Base-by-base conservation (phyloP, 495 filamentous ascomycete species). In the Neurospora sp. region DNA sequence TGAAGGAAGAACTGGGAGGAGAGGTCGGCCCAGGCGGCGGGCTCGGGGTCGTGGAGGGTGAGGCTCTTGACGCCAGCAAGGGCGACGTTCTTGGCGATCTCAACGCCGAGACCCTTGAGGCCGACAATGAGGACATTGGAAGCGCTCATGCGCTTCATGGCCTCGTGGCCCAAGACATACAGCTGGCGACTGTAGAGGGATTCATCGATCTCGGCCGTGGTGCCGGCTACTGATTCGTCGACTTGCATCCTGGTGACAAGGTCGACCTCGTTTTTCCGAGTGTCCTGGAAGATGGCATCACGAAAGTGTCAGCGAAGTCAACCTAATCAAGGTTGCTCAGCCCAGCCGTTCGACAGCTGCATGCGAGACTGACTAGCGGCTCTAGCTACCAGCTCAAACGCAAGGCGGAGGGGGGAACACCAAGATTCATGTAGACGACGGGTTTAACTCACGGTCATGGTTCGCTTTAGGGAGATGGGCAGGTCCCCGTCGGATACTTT, bases 71-170 rank as follows among this genome's bases (percentile, higher is more conserved):
- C 96, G 78, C 96, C 96, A 73, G 96, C 96, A 75, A 99, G 92
- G 40, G 96, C 96, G 79, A 99, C 93, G 76, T 99, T 98, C 87
- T 99, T 99, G 75, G 96, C 95, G 78, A 99, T 97, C 83, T 99
- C 96, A 69, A 97, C 94, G 83, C 96, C 96, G 40, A 99, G 88
- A 22, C 96, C 96, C 80, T 94, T 93, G 76, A 98, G 83, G 70
- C 96, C 96, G 70, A 94, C 92, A 70, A 99, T 88, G 22, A 99
- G 91, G 61, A 99, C 89, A 81, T 98, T 94, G 27, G 96, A 98
- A 69, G 94, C 92, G 80, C 94, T 88, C 96, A 99, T 99, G 72
- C 94, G 92, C 85, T 97, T 98, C 96, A 99, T 99, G 70, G 96
- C 96, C 85, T 99, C 96, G 83, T 98, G 96, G 40, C 96, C 96